phyloP scores from a whole-genome alignment of 768 basidiomycete species.

The Wakefieldia striispora region DNA sequence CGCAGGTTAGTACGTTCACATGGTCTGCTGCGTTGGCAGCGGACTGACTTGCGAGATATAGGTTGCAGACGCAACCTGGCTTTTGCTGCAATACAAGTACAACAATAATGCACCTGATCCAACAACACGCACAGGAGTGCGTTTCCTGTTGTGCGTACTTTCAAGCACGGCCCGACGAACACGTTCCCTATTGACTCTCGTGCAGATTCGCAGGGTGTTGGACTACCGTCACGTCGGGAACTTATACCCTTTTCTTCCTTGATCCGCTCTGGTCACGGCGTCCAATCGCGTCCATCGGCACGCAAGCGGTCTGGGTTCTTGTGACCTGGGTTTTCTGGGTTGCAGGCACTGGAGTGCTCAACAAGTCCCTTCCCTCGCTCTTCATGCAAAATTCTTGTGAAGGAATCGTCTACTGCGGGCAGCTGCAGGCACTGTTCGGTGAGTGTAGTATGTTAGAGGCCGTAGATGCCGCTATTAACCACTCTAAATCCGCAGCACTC shows the following conservation, averaged over 20 bases:
- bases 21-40: neutral
- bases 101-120: slow-evolving; percentile 51
- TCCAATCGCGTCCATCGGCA: slow-evolving; percentile 53
- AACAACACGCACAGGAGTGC: slow-evolving; percentile 41
- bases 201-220: slow-evolving; percentile 57
- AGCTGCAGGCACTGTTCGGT: slow-evolving; percentile 57
- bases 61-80: slow-evolving; percentile 58
- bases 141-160: slow-evolving; percentile 47
- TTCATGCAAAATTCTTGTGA: slow-evolving; percentile 41
- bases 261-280: slow-evolving; percentile 57
- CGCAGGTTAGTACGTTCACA: slow-evolving; percentile 36
- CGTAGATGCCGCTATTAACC: neutral
- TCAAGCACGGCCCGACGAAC: neutral
- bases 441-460: neutral
- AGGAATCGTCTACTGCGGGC: slow-evolving; percentile 50
- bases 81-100: slow-evolving; percentile 54
- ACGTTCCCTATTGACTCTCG: slow-evolving; percentile 4
- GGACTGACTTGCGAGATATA: slow-evolving; percentile 17
- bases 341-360: slow-evolving; percentile 50
- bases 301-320: slow-evolving; percentile 58
- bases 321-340: slow-evolving; percentile 63
- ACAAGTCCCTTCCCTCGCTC: slow-evolving; percentile 46
- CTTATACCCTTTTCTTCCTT: slow-evolving; percentile 55
- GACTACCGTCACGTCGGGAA: slow-evolving; percentile 54
- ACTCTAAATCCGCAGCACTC: slow-evolving; percentile 33